Conservation (phyloP, 495 filamentous ascomycete genomes). For the Podospora conica region DNA sequence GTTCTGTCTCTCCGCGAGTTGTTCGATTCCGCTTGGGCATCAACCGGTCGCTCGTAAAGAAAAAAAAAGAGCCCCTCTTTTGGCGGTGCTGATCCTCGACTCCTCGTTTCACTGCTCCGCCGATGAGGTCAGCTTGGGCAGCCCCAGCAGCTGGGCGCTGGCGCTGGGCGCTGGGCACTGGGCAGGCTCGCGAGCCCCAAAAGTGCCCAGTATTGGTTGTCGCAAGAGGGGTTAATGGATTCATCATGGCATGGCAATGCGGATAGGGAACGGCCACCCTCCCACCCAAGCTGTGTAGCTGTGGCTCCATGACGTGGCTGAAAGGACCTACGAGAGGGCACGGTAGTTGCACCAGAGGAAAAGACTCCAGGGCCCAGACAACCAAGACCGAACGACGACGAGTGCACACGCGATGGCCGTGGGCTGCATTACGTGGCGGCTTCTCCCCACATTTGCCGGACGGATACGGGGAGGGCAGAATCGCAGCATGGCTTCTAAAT, state of each 20-base stretch:
- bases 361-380: background rate
- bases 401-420: background rate
- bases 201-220: background rate
- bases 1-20: background rate
- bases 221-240: background rate
- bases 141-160: background rate
- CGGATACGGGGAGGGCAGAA: background rate
- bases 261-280: background rate
- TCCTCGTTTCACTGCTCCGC: background rate
- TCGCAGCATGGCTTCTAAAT: background rate
- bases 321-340: background rate
- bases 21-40: background rate
- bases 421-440: background rate
- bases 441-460: background rate
- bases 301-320: background rate
- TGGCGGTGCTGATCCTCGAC: background rate
- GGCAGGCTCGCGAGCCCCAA: background rate
- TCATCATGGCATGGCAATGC: no score
- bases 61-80: background rate
- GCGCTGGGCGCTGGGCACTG: background rate
- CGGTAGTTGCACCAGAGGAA: background rate
- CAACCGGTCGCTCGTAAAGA: background rate
- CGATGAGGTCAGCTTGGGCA: background rate
- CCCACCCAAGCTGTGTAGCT: background rate
- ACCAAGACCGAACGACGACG: background rate